Evolutionary conservation across 1,284 basidiomycete genomes (phyloP).

Genomic region (Schizophyllum commune): DNA sequence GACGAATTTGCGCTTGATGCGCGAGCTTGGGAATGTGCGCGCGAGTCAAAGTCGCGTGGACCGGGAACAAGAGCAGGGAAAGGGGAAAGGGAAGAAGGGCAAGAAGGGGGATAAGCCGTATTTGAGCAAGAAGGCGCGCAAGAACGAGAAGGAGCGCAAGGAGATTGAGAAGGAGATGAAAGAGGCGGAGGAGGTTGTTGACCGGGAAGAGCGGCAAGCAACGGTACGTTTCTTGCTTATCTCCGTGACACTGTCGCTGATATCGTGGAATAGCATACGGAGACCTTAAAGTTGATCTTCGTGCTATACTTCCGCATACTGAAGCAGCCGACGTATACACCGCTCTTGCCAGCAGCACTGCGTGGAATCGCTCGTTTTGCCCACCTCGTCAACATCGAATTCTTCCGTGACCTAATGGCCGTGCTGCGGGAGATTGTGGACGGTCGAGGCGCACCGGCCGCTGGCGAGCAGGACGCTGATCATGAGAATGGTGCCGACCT

Average conservation of each 20-base stretch:
- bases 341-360: constrained; percentile 82
- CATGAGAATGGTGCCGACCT: constrained; percentile 34
- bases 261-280: constrained; percentile 69
- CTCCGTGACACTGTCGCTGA: constrained; percentile 6
- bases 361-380: constrained; percentile 91
- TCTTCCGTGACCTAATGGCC: constrained; percentile 92
- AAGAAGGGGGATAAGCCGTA: constrained; percentile 62
- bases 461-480: constrained; percentile 39
- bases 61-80: constrained; percentile 42
- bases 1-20: constrained; percentile 80
- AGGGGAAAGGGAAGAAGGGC: constrained; percentile 39
- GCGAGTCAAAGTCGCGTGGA: constrained; percentile 63
- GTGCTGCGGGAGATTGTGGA: constrained; percentile 67
- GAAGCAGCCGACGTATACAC: constrained; percentile 79
- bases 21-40: constrained; percentile 70
- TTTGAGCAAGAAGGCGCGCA: constrained; percentile 83
- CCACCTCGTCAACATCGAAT: constrained; percentile 97
- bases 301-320: constrained; percentile 96
- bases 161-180: constrained; percentile 85
- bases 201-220: constrained; percentile 82
- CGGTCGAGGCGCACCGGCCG: constrained; percentile 27
- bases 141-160: constrained; percentile 73
- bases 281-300: constrained; percentile 96
- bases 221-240: constrained; percentile 48
- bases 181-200: constrained; percentile 92